These are phyloP conservation scores for Lantana camara DNA, from an alignment of 257 asterid species.

Conservation along the genomic window DNA sequence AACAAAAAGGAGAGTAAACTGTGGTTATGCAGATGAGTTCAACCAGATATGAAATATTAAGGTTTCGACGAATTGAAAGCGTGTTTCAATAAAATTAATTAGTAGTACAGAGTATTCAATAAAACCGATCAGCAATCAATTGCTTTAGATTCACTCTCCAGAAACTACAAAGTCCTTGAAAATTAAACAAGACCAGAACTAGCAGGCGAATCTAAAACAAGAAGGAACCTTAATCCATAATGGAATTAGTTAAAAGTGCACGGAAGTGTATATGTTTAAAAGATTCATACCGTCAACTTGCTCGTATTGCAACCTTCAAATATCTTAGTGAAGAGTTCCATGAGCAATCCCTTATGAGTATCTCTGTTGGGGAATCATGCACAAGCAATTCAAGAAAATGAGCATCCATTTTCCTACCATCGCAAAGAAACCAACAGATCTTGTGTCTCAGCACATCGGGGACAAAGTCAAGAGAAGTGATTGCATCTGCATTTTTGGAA, in stretches of 20 bases:
- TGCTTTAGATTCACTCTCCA: constrained; percentile 10
- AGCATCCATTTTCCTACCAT: constrained; percentile 59
- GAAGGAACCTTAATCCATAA: not conserved
- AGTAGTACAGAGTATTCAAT: not conserved
- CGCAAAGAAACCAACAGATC: constrained; percentile 74
- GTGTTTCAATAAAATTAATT: constrained; percentile 14
- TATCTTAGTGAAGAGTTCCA: constrained; percentile 61
- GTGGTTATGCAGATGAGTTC: constrained; percentile 2
- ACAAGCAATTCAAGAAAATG: constrained; percentile 71
- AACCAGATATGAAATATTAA: not conserved
- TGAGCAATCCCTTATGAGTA: constrained; percentile 79
- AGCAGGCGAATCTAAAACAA: constrained; percentile 14
- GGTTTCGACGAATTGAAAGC: constrained; percentile 6
- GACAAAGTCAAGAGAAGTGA: constrained; percentile 74
- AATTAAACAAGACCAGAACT: constrained; percentile 18
- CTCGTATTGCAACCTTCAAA: constrained; percentile 57
- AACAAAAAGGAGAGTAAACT: constrained; percentile 10
- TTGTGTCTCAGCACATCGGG: constrained; percentile 81
- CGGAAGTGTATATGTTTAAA: constrained; percentile 16
- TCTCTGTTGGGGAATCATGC: constrained; percentile 76
- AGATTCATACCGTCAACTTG: constrained; percentile 58
- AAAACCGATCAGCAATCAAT: constrained; percentile 18
- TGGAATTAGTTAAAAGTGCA: constrained; percentile 10
- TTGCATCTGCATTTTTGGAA: constrained; percentile 73
- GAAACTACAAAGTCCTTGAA: not conserved